Evolutionary conservation across 1,284 basidiomycete species (phyloP).

Genomic region (Cutaneotrichosporon sp.): DNA sequence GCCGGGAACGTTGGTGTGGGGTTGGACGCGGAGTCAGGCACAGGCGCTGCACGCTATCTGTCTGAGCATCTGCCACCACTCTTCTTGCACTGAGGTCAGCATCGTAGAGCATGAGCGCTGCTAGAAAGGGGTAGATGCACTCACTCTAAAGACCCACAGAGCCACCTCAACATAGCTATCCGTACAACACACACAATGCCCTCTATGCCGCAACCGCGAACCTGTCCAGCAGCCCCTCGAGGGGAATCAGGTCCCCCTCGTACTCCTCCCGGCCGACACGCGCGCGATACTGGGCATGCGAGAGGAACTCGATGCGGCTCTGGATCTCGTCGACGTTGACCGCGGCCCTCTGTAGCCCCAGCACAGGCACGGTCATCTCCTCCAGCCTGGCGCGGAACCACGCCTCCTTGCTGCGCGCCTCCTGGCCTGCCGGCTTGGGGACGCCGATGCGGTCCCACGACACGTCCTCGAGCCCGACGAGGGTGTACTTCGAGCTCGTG

Average conservation of each 20-base stretch:
- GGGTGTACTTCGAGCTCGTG: neutral
- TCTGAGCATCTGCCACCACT: no score
- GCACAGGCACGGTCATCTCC: neutral
- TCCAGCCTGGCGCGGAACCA: neutral
- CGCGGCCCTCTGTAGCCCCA: neutral
- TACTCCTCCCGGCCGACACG: constrained; percentile 4
- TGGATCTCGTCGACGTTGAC: constrained; percentile 1
- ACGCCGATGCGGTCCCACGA: constrained; percentile 1
- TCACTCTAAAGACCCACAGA: no score
- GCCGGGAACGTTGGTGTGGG: no score
- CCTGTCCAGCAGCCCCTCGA: neutral
- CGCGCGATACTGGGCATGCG: neutral
- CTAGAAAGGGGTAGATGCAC: no score
- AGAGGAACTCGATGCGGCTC: constrained; percentile 11
- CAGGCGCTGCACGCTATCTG: no score
- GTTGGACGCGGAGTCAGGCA: no score
- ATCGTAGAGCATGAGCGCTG: no score
- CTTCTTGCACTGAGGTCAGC: no score
- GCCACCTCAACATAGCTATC: no score
- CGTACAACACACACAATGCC: neutral
- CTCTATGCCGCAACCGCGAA: neutral
- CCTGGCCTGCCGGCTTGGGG: neutral
- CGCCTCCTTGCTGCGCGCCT: neutral
- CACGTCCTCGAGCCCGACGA: constrained; percentile 6
- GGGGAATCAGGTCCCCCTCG: neutral